Base-by-base conservation (phyloP, 192 early-diverging fungal species). In the Coemansia sp. region DNA sequence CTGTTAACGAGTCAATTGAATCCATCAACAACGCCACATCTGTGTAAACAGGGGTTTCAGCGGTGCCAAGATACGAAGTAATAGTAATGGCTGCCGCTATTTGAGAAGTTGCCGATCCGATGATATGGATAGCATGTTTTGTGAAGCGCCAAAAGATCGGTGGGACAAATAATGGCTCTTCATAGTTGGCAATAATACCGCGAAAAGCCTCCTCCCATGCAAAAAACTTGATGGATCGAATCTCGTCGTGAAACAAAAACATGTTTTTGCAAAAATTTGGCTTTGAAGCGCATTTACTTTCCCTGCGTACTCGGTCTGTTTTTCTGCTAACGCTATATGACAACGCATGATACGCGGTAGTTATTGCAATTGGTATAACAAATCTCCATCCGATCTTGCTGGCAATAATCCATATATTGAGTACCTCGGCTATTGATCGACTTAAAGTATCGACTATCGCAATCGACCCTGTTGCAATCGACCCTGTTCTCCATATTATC, bases 211-310 rank as follows among this genome's bases (percentile, higher is more conserved):
- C 51, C 46, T 84, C 83, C 85, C 85, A 90, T 9, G 86, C 85
- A 58, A 87, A 89, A 45, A 86, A 86, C 69, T 90, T 91, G 66
- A 91, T 85, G 18, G 84, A 75, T n/a, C 84, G 82, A 26, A 89
- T 85, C 4, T 86, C 77, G 21, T 77, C 68, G 12, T 88, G 26
- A 30, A 72, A 15, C 3, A n/a, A 9, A 10, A 31, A 33, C 31
- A 64, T 64, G 21, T 49, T 25, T 2, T 61, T 31, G 12, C 34
- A 49, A 20, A 67, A 61, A 12, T 37, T 26, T 1, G 68, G 68
- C 26, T 20, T 58, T n/a, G 5, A 18, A 2, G 28, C 3, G 4
- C 16, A 5, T 25, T 18, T 56, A 10, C 15, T 29, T 56, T 33
- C 28, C 2, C 31, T 6, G 12, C 18, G 18, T 15, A 31, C 7